These are phyloP conservation scores for Polygonum maritimum DNA, from an alignment of 148 eudicot species.

Conservation along the genomic window DNA sequence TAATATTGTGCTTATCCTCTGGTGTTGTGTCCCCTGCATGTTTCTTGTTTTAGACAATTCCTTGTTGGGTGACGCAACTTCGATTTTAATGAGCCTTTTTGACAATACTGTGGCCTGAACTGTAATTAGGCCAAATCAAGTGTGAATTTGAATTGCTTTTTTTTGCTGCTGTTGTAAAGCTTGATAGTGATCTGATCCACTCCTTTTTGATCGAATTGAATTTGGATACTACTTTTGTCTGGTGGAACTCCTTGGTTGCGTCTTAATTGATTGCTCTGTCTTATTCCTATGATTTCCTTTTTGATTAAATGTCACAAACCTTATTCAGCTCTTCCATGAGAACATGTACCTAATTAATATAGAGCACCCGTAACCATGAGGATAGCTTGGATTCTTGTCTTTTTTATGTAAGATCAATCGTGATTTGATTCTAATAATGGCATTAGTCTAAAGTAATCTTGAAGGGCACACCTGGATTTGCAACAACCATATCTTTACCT, in stretches of 20 bases:
- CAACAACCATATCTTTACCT: not conserved
- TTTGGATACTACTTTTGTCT: not conserved
- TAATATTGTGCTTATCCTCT: not conserved
- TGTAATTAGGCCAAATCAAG: not conserved
- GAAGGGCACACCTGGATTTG: not conserved
- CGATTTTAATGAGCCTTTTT: not conserved
- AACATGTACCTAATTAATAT: not conserved
- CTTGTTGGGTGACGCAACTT: not conserved
- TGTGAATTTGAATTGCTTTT: not conserved
- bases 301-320: too few relatives aligned
- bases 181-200: not conserved
- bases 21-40: not conserved
- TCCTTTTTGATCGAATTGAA: not conserved
- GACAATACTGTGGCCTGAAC: not conserved
- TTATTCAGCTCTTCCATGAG: not conserved
- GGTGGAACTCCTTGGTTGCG: not conserved
- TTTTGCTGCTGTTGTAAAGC: not conserved
- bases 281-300: not conserved
- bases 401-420: not conserved
- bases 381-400: not conserved
- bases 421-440: not conserved
- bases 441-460: not conserved
- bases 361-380: not conserved
- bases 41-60: not conserved
- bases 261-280: not conserved